Evolutionary conservation across 2,329 filamentous ascomycete genomes (phyloP).

Genomic region (Ilyonectria destructans): DNA sequence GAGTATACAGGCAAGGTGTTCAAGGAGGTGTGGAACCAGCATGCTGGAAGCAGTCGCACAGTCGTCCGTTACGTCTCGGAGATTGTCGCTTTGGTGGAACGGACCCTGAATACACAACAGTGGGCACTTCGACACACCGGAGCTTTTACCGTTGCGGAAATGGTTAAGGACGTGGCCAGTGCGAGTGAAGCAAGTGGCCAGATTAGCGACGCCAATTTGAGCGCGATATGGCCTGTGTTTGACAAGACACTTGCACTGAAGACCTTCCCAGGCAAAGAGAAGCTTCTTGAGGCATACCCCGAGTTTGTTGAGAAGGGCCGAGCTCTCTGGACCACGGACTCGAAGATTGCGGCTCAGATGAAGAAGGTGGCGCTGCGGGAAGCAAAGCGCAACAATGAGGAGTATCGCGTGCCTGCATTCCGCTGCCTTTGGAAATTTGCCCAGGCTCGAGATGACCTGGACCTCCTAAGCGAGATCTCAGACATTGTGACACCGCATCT

Average conservation of each 20-base stretch:
- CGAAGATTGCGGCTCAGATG: constrained; percentile 73
- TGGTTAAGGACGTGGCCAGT: constrained; percentile 76
- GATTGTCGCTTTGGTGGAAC: constrained; percentile 79
- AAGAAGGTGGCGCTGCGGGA: constrained; percentile 89
- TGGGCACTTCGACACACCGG: constrained; percentile 95
- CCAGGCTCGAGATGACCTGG: constrained; percentile 77
- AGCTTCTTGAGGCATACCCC: constrained; percentile 84
- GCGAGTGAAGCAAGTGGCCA: constrained; percentile 71
- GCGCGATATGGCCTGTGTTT: constrained; percentile 84
- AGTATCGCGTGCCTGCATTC: constrained; percentile 85
- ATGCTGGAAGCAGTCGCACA: constrained; percentile 87
- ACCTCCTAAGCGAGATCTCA: constrained; percentile 79
- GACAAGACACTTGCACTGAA: constrained; percentile 89
- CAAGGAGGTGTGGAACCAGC: constrained; percentile 89
- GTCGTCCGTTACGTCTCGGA: constrained; percentile 89
- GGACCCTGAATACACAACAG: constrained; percentile 82
- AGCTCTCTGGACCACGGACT: constrained; percentile 70
- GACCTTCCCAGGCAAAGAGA: constrained; percentile 94
- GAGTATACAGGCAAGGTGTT: constrained; percentile 87
- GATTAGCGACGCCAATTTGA: constrained; percentile 73
- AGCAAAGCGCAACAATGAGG: constrained; percentile 91
- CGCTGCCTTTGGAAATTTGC: constrained; percentile 81
- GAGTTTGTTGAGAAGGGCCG: constrained; percentile 80
- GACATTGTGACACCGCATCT: constrained; percentile 76
- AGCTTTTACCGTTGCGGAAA: constrained; percentile 84